phyloP scores from a whole-genome alignment of 2,329 filamentous ascomycete species.

The Cordyceps javanica region DNA sequence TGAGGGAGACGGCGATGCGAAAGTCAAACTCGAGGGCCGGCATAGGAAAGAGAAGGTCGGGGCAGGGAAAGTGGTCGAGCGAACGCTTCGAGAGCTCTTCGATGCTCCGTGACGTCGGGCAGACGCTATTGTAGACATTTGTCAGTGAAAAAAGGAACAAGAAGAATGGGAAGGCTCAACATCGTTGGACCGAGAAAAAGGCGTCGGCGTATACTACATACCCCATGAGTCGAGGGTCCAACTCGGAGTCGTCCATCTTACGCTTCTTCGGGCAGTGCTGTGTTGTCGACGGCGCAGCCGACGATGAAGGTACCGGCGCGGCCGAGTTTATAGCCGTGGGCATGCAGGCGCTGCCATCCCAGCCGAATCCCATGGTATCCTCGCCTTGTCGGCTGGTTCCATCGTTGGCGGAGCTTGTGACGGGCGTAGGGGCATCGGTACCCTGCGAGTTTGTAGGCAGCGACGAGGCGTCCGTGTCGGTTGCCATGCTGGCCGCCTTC shows the following conservation, averaged over 20 bases:
- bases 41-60: constrained; percentile 37
- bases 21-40: constrained; percentile 44
- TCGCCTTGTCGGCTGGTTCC: constrained; percentile 11
- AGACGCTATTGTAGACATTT: background rate
- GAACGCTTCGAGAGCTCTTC: constrained; percentile 33
- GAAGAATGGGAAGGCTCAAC: background rate
- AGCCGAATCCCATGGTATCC: constrained; percentile 6
- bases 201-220: background rate
- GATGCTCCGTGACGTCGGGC: constrained; percentile 23
- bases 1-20: constrained; percentile 41
- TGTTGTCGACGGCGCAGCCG: background rate
- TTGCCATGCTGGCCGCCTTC: constrained; percentile 2
- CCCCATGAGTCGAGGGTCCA: constrained; percentile 6
- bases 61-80: constrained; percentile 35
- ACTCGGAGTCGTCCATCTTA: constrained; percentile 6
- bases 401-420: constrained; percentile 11
- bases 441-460: constrained; percentile 8
- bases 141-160: background rate
- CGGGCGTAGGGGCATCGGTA: constrained; percentile 11
- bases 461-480: constrained; percentile 12
- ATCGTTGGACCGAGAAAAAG: no score
- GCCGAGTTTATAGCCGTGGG: background rate
- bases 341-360: constrained; percentile 9
- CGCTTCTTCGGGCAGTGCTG: constrained; percentile 10
- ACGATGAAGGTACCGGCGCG: background rate